Base-by-base conservation (phyloP, 352 stramenopile species). In the Globisporangium viniferum region DNA sequence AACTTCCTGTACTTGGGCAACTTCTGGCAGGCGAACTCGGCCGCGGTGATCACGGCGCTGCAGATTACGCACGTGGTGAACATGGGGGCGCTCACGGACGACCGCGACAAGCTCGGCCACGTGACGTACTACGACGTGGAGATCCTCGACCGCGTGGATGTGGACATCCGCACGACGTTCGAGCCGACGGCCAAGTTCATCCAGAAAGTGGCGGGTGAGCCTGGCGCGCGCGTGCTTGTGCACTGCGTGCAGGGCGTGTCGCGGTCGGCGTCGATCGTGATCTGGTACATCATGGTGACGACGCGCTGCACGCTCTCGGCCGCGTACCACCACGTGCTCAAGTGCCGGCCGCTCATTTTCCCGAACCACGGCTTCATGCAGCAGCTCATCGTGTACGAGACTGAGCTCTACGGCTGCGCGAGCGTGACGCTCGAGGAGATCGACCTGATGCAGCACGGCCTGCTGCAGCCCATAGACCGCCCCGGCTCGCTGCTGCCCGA, bases 181-280 rank as follows among this genome's bases (percentile, higher is more conserved):
- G 74, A 67, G 12, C 71, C 73, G 8, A 82, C 73, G 2, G 72
- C 84, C 10, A 72, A 74, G 41, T 93, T 90, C 61, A 92, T 93
- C 56, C 72, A 87, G 18, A 71, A 69, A 9, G 80, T 76, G 20
- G 48, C 63, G 18, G 29, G 64, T 18, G 66, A 75, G 33, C 15
- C 48, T 5, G 68, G 66, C 4, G 69, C 54, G 4, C 83, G 84
- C 22, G 87, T 94, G 61, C 79, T 94, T n/a, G 79, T 94, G 22
- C 83, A 94, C 69, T 94, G 87, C 56, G 80, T 92, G n/a, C 85
- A 92, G 68, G 87, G 87, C 20, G 77, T 94, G 10, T 94, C 87
- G 18, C 82, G 84, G 31, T 93, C 87, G 35, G 87, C 83, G 31
- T 90, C 87, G 8, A 82, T 93, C 48, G 87, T 84, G 49, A 90